Conservation (phyloP, 2,329 filamentous ascomycete genomes). For the Bipolaris bicolor region DNA sequence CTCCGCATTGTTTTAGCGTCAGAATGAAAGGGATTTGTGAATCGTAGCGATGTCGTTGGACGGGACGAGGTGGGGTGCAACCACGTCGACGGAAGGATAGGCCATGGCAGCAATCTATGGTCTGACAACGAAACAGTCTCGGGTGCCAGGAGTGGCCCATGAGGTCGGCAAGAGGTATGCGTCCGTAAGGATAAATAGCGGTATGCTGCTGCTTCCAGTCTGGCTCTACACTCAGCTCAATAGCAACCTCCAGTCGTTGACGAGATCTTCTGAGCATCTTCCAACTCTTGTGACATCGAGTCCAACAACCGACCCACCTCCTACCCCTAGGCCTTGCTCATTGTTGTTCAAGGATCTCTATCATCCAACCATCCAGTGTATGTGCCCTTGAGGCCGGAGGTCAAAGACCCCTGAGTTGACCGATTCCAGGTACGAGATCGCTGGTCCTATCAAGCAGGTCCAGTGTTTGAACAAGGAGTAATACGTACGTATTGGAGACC, state of each 20-base stretch:
- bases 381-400: constrained; percentile 30
- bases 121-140: constrained; percentile 41
- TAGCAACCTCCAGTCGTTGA: constrained; percentile 39
- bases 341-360: constrained; percentile 20
- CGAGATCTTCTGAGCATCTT: constrained; percentile 28
- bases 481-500: constrained; percentile 38
- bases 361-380: constrained; percentile 45
- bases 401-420: constrained; percentile 41
- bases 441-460: constrained; percentile 32
- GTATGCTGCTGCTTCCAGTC: constrained; percentile 31
- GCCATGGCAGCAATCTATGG: constrained; percentile 46
- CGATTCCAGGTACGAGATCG: constrained; percentile 24
- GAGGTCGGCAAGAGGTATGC: constrained; percentile 31
- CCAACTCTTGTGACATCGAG: constrained; percentile 40
- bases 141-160: constrained; percentile 34
- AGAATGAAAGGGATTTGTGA: constrained; percentile 50
- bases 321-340: constrained; percentile 18
- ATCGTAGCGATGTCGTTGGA: constrained; percentile 56
- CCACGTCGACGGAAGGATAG: constrained; percentile 49
- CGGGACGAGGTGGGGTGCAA: constrained; percentile 49
- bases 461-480: constrained; percentile 29
- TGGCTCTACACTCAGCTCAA: constrained; percentile 34
- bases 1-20: constrained; percentile 52
- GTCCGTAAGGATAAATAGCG: constrained; percentile 51
- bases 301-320: constrained; percentile 33